Percentiles rank a stretch among this genome's conserved stretches.
These are phyloP conservation scores for Cornus controversa DNA, from an alignment of 148 eudicot genomes.

Conservation along the genomic window DNA sequence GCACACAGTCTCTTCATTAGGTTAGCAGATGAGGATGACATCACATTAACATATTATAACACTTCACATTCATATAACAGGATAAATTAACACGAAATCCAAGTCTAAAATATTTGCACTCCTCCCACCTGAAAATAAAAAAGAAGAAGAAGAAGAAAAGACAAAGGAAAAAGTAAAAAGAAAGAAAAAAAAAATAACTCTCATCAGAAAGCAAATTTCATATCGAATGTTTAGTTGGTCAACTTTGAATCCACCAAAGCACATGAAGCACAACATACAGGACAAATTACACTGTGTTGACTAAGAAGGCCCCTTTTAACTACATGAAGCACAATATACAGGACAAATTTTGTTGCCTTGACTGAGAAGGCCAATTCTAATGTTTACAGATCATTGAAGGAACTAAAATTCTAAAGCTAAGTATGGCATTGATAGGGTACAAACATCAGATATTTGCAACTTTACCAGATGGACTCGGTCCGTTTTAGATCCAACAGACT, in stretches of 20 bases:
- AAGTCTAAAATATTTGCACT: too few species aligned
- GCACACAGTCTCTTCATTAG: not conserved
- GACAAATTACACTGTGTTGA: not conserved
- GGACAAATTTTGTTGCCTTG: not conserved
- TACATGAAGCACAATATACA: not conserved
- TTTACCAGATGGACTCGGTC: conserved; percentile 85
- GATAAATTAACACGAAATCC: too few species aligned
- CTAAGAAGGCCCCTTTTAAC: not conserved
- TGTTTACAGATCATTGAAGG: not conserved
- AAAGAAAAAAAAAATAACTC: too few species aligned
- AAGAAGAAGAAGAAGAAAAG: too few species aligned
- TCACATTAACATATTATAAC: too few species aligned
- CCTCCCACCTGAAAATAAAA: too few species aligned
- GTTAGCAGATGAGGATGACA: too few species aligned
- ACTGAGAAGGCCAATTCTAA: not conserved
- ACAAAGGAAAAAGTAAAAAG: too few species aligned
- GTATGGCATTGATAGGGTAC: not conserved
- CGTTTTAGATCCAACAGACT: conserved; percentile 79
- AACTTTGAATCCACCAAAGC: not conserved
- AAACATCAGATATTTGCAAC: not conserved
- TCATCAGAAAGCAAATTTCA: not conserved
- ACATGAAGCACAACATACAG: not conserved
- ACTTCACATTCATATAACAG: too few species aligned
- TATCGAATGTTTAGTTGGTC: not conserved
- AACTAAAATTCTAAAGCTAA: not conserved